Evolutionary conservation across 2,329 filamentous ascomycete species (phyloP).

Genomic region (Scytalidium sp.): DNA sequence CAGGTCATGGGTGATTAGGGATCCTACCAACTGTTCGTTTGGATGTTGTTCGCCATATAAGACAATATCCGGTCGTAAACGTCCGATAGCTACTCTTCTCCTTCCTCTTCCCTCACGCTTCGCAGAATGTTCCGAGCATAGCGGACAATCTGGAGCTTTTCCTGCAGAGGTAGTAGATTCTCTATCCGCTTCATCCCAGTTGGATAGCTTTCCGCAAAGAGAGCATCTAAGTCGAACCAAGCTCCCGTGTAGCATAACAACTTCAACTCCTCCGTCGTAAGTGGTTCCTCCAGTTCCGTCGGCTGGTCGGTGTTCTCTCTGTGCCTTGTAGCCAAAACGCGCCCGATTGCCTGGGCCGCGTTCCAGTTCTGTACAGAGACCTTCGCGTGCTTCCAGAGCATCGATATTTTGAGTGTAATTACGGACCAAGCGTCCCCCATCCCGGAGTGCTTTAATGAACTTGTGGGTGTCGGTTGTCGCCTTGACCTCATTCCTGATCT

Average conservation of each 20-base stretch:
- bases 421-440: slow-evolving; percentile 64
- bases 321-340: slow-evolving; percentile 50
- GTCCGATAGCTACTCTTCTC: slow-evolving; percentile 63
- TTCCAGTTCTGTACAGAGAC: slow-evolving; percentile 59
- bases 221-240: slow-evolving; percentile 63
- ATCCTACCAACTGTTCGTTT: slow-evolving; percentile 63
- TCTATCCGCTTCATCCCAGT: slow-evolving; percentile 57
- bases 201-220: slow-evolving; percentile 52
- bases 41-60: slow-evolving; percentile 74
- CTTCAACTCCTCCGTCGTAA: slow-evolving; percentile 27
- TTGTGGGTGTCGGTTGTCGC: slow-evolving; percentile 63
- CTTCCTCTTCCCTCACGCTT: slow-evolving; percentile 64
- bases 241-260: slow-evolving; percentile 72
- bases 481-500: slow-evolving; percentile 53
- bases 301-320: slow-evolving; percentile 31
- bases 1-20: slow-evolving; percentile 66
- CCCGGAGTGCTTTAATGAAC: slow-evolving; percentile 65
- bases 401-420: slow-evolving; percentile 79
- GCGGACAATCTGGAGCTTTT: slow-evolving; percentile 64
- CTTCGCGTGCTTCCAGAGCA: slow-evolving; percentile 68
- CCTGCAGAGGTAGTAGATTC: slow-evolving; percentile 47
- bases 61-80: slow-evolving; percentile 69
- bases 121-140: slow-evolving; percentile 60
- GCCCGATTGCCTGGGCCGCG: slow-evolving; percentile 60
- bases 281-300: slow-evolving; percentile 18